A percentile compares a stretch with the other conserved stretches of the same genome.
These are phyloP conservation scores for Ogataea paradorogensis DNA, from an alignment of 805 yeast species.

Conservation along the genomic window DNA sequence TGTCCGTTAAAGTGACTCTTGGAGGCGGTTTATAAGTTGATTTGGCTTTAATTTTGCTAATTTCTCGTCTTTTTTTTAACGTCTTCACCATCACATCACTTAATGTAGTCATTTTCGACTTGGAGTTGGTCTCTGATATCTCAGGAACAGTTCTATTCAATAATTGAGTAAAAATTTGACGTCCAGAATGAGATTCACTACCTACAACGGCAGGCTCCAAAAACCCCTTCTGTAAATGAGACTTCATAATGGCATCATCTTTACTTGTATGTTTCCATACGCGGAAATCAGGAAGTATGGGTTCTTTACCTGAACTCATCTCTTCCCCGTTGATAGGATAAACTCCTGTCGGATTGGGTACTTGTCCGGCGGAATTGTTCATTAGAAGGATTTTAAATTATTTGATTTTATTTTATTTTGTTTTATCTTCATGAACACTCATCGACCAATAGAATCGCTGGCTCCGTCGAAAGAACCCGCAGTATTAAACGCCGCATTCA, in stretches of 20 bases:
- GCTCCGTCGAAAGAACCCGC: conserved; percentile 28
- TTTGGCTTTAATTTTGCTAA: conserved; percentile 45
- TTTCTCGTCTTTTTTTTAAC: conserved; percentile 43
- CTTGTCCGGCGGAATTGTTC: conserved; percentile 9
- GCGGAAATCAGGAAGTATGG: conserved; percentile 61
- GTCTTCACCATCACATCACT: conserved; percentile 50
- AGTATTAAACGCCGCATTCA: conserved; percentile 64
- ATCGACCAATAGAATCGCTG: conserved; percentile 26
- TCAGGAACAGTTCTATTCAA: conserved; percentile 22
- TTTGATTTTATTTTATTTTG: conserved; percentile 2
- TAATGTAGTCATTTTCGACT: conserved; percentile 36
- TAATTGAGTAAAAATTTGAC: conserved; percentile 48
- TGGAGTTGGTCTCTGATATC: conserved; percentile 10
- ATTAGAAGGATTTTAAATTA: not conserved
- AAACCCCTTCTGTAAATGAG: conserved; percentile 66
- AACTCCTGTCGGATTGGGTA: conserved; percentile 30
- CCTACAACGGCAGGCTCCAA: conserved; percentile 59
- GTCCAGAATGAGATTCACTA: conserved; percentile 69
- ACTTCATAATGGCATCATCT: conserved; percentile 54
- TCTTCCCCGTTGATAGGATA: conserved; percentile 31
- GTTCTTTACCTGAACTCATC: conserved; percentile 10
- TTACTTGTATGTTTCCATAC: conserved; percentile 64
- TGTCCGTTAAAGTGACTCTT: conserved; percentile 85
- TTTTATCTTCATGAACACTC: conserved; percentile 31
- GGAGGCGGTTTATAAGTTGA: conserved; percentile 77